phyloP scores from a whole-genome alignment of 2,329 filamentous ascomycete genomes.

The Juglanconis oblonga region DNA sequence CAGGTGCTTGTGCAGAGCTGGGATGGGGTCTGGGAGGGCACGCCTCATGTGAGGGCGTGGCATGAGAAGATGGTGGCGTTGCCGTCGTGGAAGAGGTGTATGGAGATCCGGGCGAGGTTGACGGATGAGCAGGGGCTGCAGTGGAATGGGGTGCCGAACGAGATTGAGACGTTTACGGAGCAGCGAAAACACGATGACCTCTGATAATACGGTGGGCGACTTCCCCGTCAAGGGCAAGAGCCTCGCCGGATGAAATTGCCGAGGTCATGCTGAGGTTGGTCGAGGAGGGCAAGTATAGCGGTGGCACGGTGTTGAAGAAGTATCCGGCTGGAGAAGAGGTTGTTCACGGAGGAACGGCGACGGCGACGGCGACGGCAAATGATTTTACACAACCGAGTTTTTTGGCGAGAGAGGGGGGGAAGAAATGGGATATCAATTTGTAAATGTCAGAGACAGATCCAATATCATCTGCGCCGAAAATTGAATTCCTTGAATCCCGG shows the following conservation, averaged over 20 bases:
- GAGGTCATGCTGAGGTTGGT: background rate
- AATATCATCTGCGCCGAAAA: background rate
- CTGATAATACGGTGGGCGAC: background rate
- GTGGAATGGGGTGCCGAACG: constrained; percentile 12
- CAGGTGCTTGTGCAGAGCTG: constrained; percentile 22
- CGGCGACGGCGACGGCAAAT: background rate
- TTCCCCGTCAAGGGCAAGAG: constrained; percentile 6
- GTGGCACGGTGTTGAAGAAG: background rate
- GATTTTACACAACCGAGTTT: background rate
- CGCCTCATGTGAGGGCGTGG: constrained; percentile 31
- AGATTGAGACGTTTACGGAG: background rate
- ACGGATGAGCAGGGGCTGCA: constrained; percentile 22
- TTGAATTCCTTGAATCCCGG: too few species aligned
- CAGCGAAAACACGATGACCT: background rate
- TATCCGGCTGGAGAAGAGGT: background rate
- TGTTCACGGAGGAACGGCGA: background rate
- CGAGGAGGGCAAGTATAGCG: background rate
- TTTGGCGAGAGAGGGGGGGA: constrained; percentile 2
- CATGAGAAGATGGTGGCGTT: constrained; percentile 32
- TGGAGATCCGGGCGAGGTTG: constrained; percentile 23
- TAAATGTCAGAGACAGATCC: background rate
- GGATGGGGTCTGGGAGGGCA: constrained; percentile 25
- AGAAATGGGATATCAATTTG: background rate
- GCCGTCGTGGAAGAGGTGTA: constrained; percentile 31
- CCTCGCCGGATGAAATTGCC: constrained; percentile 1